Base-by-base conservation (phyloP, 805 yeast genomes). In the Yarrowia bubula region DNA sequence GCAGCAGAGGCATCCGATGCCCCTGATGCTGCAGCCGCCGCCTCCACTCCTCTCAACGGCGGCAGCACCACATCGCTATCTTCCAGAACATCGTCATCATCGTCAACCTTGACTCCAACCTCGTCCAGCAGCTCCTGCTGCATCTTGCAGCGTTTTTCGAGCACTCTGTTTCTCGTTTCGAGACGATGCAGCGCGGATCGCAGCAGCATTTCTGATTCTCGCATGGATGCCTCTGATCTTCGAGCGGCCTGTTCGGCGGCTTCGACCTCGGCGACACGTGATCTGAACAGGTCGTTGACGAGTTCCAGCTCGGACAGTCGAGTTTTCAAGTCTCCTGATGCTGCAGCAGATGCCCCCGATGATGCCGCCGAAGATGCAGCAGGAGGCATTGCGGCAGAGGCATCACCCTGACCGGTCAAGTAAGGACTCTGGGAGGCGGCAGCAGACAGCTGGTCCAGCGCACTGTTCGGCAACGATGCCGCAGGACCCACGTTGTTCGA, bases 241-340 rank as follows among this genome's bases (percentile, higher is more conserved):
- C 79, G 71, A 10, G 78, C 74, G 32, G 73, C 69, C 8, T 71
- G 65, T 66, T 78, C 81, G 1, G 75, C 68, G 13, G 73, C 70
- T 76, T 93, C 97, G 68, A 93, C 79, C 73, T 93, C 97, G 74
- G 83, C 79, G 48, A 93, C 90, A 69, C 96, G 84, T 7, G 93
- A 84, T 70, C 90, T 84, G 78, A 91, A 90, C 66, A 93, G 78
- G 73, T 92, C 98, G 71, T 92, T 92, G 44, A 93, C 96, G 47
- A 92, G 80, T 74, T 93, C 98, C 67, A 93, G 81, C 74, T 93
- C 98, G 11, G 89, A 84, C 22, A 92, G 90, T 66, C 96, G 81
- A 0, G 97, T 90, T 68, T 85, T 84, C 68, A 92, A 77, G 63
- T 75, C 78, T 38, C 78, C 77, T 18, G 76, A 70, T 41, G 77